Conservation (phyloP, 1,284 basidiomycete species). For the Athelia sp. region DNA sequence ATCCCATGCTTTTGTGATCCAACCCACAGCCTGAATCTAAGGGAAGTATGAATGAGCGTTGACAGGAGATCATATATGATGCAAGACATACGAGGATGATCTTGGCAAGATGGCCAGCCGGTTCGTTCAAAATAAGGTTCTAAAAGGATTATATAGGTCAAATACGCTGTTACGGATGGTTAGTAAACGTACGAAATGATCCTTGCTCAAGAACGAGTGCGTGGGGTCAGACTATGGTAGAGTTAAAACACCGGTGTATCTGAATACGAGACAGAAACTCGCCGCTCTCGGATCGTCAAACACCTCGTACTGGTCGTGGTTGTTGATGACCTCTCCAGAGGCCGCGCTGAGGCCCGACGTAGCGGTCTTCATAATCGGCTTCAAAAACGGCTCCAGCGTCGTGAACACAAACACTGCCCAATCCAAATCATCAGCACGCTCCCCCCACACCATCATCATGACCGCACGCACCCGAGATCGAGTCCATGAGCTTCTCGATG, state of each 20-base stretch:
- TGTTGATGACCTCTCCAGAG: slow-evolving; percentile 76
- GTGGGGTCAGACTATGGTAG: slow-evolving; percentile 71
- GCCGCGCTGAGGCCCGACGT: slow-evolving; percentile 55
- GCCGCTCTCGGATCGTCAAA: slow-evolving; percentile 77
- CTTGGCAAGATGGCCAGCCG: slow-evolving; percentile 72
- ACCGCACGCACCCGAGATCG: slow-evolving; percentile 50
- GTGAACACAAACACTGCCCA: slow-evolving; percentile 71
- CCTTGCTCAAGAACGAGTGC: slow-evolving; percentile 79
- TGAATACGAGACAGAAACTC: slow-evolving; percentile 21
- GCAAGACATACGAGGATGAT: slow-evolving; percentile 52
- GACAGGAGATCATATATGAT: slow-evolving; percentile 4
- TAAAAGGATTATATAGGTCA: too few species aligned
- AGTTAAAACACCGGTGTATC: slow-evolving; percentile 3
- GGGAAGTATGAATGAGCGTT: too few species aligned
- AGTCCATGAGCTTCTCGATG: slow-evolving; percentile 81
- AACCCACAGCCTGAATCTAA: slow-evolving; percentile 51
- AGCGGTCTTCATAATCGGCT: slow-evolving; percentile 64
- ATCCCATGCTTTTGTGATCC: slow-evolving; percentile 83
- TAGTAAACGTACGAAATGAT: slow-evolving; percentile 60
- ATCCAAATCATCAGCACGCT: too few species aligned
- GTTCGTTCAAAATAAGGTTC: slow-evolving; percentile 76
- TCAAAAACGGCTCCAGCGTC: slow-evolving; percentile 78
- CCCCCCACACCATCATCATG: slow-evolving; percentile 1
- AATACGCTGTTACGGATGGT: too few species aligned
- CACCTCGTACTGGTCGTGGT: slow-evolving; percentile 78